phyloP scores from a whole-genome alignment of 371 early-diverging fungal species.

The Zancudomyces culisetae region DNA sequence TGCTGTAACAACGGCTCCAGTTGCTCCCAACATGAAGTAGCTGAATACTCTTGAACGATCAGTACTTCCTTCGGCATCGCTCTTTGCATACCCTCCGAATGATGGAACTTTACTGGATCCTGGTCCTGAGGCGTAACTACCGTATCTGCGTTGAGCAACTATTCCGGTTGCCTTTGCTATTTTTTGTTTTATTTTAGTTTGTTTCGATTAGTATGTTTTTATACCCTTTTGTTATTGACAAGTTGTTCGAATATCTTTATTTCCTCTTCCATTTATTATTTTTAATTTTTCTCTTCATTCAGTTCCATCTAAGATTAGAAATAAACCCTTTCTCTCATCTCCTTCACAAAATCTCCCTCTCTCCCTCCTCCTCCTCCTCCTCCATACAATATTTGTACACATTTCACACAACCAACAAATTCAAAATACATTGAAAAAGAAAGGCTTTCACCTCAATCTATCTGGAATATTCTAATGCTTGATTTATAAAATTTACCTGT shows the following conservation, averaged over 20 bases:
- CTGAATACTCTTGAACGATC: constrained; percentile 58
- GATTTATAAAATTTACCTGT: constrained; percentile 1
- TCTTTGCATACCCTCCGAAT: constrained; percentile 25
- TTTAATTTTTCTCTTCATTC: not conserved
- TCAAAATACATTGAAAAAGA: too few relatives aligned
- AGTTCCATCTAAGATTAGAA: not conserved
- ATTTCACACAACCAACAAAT: too few relatives aligned
- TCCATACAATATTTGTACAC: too few relatives aligned
- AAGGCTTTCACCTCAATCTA: not conserved
- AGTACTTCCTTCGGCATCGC: constrained; percentile 24
- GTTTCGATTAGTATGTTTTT: not conserved
- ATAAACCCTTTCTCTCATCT: too few relatives aligned
- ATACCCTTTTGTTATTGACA: not conserved
- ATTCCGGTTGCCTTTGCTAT: not conserved
- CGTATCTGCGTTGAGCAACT: constrained; percentile 19
- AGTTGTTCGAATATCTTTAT: not conserved
- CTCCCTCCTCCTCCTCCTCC: too few relatives aligned
- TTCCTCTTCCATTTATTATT: too few relatives aligned
- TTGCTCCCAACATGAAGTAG: constrained; percentile 88
- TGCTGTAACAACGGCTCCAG: constrained; percentile 63
- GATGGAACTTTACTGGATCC: constrained; percentile 22
- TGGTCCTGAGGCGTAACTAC: constrained; percentile 21
- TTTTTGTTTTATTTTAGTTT: not conserved
- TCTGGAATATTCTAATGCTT: not conserved
- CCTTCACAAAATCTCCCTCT: too few relatives aligned